These are phyloP conservation scores for Aspergillus carbonarius DNA, from an alignment of 2,329 filamentous ascomycete genomes.

Conservation along the genomic window DNA sequence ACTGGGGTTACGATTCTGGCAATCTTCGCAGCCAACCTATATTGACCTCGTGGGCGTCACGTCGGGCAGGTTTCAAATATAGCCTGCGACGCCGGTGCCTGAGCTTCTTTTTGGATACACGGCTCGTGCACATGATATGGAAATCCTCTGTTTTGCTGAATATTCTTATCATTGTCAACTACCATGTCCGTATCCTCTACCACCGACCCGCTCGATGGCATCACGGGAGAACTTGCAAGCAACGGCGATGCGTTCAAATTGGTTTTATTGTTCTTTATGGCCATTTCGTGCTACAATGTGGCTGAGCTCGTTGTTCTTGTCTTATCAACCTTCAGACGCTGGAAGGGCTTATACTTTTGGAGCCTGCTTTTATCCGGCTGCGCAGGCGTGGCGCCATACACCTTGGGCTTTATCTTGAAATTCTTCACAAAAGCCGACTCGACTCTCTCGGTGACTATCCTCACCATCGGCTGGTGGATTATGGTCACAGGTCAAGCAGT, in stretches of 20 bases:
- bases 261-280: conserved; percentile 32
- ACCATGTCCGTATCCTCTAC: conserved; percentile 7
- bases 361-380: conserved; percentile 37
- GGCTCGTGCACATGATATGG: neutral
- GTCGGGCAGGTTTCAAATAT: neutral
- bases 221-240: conserved; percentile 29
- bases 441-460: conserved; percentile 40
- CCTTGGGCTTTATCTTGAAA: conserved; percentile 46
- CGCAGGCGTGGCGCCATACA: conserved; percentile 38
- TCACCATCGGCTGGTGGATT: conserved; percentile 57
- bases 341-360: conserved; percentile 46
- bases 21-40: neutral
- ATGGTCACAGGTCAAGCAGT: conserved; percentile 64
- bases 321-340: conserved; percentile 41
- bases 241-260: conserved; percentile 23
- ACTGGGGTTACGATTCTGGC: neutral
- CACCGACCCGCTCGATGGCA: conserved; percentile 29
- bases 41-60: neutral
- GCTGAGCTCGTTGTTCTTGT: conserved; percentile 42
- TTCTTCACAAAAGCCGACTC: conserved; percentile 35
- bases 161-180: neutral
- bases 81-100: neutral
- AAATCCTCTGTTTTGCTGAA: neutral
- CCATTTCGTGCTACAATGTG: conserved; percentile 51
- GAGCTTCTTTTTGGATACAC: neutral